phyloP scores from a whole-genome alignment of 2,329 filamentous ascomycete genomes.

The Trichophyton schoenleinii region DNA sequence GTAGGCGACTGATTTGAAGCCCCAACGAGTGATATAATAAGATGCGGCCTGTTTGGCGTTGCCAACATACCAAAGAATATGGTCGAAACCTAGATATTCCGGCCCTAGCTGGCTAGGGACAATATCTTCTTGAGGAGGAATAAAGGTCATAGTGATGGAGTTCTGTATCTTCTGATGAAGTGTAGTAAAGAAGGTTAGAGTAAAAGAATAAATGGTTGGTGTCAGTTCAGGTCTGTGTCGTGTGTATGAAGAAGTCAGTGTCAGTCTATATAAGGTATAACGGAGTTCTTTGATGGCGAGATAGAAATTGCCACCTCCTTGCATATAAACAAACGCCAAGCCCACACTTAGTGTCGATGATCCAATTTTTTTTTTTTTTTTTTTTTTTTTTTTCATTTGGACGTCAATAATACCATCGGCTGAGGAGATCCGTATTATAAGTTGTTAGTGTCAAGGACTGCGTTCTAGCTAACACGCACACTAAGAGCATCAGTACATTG shows the following conservation, averaged over 20 bases:
- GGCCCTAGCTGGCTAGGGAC: slow-evolving; percentile 16
- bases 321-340: background rate
- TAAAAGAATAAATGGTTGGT: background rate
- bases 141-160: background rate
- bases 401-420: background rate
- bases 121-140: slow-evolving; percentile 10
- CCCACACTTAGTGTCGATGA: background rate
- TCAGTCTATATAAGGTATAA: background rate
- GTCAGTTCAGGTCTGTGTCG: too few relatives aligned
- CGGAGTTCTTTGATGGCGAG: background rate
- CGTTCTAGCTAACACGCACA: background rate
- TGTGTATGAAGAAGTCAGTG: too few relatives aligned
- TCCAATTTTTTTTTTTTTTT: background rate
- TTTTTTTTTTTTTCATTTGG: background rate
- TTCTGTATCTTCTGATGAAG: background rate
- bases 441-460: background rate
- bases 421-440: background rate
- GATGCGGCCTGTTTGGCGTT: slow-evolving; percentile 85
- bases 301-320: background rate
- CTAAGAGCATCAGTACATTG: background rate
- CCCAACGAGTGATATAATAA: slow-evolving; percentile 73
- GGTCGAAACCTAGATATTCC: slow-evolving; percentile 54
- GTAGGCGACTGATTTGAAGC: slow-evolving; percentile 68
- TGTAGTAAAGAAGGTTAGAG: background rate
- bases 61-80: slow-evolving; percentile 85